Evolutionary conservation across 2,329 filamentous ascomycete genomes (phyloP).

Genomic region (Zymoseptoria pseudotritici): DNA sequence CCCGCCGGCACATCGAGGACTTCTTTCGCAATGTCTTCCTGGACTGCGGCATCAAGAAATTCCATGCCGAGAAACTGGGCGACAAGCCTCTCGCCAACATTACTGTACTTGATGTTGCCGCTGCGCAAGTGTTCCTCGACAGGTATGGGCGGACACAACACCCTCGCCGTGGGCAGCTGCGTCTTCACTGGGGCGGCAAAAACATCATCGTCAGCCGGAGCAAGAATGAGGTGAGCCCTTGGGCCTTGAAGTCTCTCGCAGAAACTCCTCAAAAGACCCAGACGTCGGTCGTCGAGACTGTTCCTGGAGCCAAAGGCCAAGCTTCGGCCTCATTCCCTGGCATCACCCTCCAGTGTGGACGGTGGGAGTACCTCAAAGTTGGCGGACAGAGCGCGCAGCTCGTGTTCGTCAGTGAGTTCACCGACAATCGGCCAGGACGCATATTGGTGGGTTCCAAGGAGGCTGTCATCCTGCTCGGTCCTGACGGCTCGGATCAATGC

Average conservation of each 20-base stretch:
- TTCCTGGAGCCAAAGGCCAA: constrained; percentile 4
- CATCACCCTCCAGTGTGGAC: constrained; percentile 34
- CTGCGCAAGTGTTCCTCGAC: constrained; percentile 39
- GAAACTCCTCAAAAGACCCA: constrained; percentile 12
- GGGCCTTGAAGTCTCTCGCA: constrained; percentile 20
- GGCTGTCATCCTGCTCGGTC: constrained; percentile 21
- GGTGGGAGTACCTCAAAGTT: constrained; percentile 35
- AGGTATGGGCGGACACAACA: constrained; percentile 22
- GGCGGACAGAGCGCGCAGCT: constrained; percentile 21
- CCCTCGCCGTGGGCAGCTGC: constrained; percentile 5
- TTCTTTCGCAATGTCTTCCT: constrained; percentile 35
- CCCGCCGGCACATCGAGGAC: constrained; percentile 35
- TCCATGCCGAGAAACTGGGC: constrained; percentile 38
- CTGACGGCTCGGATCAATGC: constrained; percentile 14
- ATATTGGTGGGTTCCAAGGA: constrained; percentile 28
- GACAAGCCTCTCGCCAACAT: constrained; percentile 38
- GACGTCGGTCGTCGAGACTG: background rate
- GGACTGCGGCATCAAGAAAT: constrained; percentile 35
- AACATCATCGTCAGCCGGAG: constrained; percentile 2
- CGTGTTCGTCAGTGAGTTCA: constrained; percentile 36
- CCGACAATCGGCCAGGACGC: constrained; percentile 35
- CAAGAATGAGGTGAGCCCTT: constrained; percentile 14
- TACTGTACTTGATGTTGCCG: constrained; percentile 37
- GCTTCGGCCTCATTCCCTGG: constrained; percentile 27
- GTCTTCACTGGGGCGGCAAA: constrained; percentile 5